phyloP scores from a whole-genome alignment of 345 rosid species.

The Anastatica hierochuntica region DNA sequence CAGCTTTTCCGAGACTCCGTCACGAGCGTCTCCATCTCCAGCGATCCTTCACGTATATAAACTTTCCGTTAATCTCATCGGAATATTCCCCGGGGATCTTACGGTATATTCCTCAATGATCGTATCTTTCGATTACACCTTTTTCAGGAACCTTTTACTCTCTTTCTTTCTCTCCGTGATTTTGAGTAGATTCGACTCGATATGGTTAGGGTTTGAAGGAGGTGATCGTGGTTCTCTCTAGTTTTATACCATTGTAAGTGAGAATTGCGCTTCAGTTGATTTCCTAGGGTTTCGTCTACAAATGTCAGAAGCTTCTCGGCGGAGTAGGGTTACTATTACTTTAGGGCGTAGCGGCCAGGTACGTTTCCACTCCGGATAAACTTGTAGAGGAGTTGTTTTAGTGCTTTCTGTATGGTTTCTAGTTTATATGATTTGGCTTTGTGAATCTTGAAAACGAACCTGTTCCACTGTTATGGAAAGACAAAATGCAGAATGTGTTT shows the following conservation, averaged over 20 bases:
- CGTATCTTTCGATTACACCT: background rate
- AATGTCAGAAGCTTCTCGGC: conserved; percentile 68
- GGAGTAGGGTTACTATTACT: conserved; percentile 69
- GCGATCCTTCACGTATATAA: background rate
- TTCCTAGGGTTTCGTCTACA: conserved; percentile 31
- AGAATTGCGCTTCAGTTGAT: conserved; percentile 5
- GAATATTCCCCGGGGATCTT: no score
- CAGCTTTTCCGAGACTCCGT: background rate
- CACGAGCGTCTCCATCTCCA: conserved; percentile 9
- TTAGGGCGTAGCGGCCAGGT: conserved; percentile 88
- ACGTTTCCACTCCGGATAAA: background rate
- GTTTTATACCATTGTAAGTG: background rate
- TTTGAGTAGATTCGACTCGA: conserved; percentile 3
- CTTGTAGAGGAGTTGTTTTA: background rate
- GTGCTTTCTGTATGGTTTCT: no score
- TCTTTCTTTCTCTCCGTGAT: conserved; percentile 1
- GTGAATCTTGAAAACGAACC: no score
- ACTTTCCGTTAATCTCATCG: conserved; percentile 3
- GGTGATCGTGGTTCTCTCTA: conserved; percentile 4
- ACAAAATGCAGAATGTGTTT: background rate
- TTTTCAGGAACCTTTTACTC: conserved; percentile 7
- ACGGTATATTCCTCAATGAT: background rate
- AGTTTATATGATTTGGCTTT: no score
- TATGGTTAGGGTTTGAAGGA: conserved; percentile 19
- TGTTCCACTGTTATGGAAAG: no score